Evolutionary conservation across 257 asterid genomes (phyloP), one percentile per base, ranked within the genome.

Genomic region (Nyctanthes arbortristis): DNA sequence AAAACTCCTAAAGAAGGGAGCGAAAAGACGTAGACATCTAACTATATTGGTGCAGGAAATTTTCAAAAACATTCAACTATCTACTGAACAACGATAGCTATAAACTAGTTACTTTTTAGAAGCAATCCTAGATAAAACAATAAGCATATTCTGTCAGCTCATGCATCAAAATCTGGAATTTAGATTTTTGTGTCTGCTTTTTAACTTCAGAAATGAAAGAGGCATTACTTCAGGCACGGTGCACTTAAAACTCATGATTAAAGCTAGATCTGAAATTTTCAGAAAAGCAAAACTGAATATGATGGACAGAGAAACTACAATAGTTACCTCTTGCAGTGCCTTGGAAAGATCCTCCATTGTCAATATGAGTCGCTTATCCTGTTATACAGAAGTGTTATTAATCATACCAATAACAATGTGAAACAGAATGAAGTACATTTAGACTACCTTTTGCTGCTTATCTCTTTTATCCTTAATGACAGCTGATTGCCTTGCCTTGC

Each of bases 261-360:
- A 33, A 33, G 37, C 37, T 33, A 33, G 7, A 33, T 33, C 37
- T 7, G 7, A 3, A 33, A 33, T 33, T 33, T 33, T 33, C 37
- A 33, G 37, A 3, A 33, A 33, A 33, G 37, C 7, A 33, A 33
- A 33, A 33, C 37, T 33, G 37, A 31, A 56, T 13, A 36, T 5
- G 52, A 30, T 10, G 16, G 37, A 20, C 6, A 22, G 6, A 64
- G 40, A 59, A 62, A 30, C n/a, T 20, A 43, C 55, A 20, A 40
- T 18, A 27, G 45, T 74, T 83, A 93, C 98, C 95, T 93, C 98
- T 9, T 76, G 85, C 73, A 93, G 74, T 55, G 96, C 95, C 84
- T 89, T 93, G 74, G 98, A 93, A 56, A 93, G 95, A 81, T 93
- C 97, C 58, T 93, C 98, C 98, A 93, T 88, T 9, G 96, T 87